Base-by-base conservation (phyloP, 768 basidiomycete species). In the Mrakia gelida region DNA sequence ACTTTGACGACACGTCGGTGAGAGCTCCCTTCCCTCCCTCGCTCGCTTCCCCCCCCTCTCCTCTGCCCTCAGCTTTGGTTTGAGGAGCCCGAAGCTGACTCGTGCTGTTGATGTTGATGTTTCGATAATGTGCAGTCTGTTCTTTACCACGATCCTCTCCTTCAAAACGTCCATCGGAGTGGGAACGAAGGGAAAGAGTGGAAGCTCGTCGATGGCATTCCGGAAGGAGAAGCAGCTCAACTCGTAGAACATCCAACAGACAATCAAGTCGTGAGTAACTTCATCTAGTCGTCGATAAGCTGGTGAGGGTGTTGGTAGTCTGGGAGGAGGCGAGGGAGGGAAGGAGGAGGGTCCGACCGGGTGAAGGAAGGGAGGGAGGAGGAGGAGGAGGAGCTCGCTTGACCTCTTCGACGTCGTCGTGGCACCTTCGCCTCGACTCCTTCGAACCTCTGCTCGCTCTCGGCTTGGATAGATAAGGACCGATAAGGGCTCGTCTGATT, bases 1-100 rank as follows among this genome's bases (percentile, higher is more conserved):
- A 94, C 87, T 97, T 98, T 85, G 92, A 98, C 80, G 96, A 97
- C 85, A 91, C 93, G 10, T 85, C 91, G 43, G 95, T 95, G 81
- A 81, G 45, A 21, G 34, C 34, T 73, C 81, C 45, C 45, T 45
- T 45, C 45, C 45, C 45, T 45, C 4, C 38, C 80, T 80, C 75
- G 34, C n/a, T 61, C 76, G 72, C 32, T 10, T 38, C 16, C 30
- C 79, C n/a, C n/a, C n/a, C n/a, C n/a, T n/a, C n/a, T n/a, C n/a
- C n/a, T n/a, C n/a, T n/a, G n/a, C n/a, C n/a, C n/a, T n/a, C n/a
- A n/a, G n/a, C n/a, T n/a, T n/a, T n/a, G n/a, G n/a, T n/a, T n/a
- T n/a, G n/a, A n/a, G n/a, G n/a, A n/a, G n/a, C n/a, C n/a, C n/a
- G n/a, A 18, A 62, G 45, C 38, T 70, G 67, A 70, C 38, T 18